Conservation (phyloP, 2,329 filamentous ascomycete species). For the Exserohilum turcica region DNA sequence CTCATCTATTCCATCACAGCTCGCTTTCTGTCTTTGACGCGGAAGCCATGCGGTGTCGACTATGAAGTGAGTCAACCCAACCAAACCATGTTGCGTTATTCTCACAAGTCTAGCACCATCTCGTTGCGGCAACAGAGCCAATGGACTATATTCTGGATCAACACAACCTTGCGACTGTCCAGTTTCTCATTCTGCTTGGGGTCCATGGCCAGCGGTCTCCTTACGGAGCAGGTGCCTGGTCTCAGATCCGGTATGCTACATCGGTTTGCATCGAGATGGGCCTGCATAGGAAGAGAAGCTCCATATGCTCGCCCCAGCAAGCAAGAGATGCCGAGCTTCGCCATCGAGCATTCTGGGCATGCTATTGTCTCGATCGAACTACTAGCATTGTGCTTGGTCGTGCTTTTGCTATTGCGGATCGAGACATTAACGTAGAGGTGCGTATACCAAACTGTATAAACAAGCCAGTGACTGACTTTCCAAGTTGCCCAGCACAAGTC, state of each 20-base stretch:
- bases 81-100: not conserved
- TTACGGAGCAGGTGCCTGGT: slow-evolving; percentile 36
- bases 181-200: slow-evolving; percentile 33
- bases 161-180: slow-evolving; percentile 32
- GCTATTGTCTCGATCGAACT: slow-evolving; percentile 34
- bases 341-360: slow-evolving; percentile 34
- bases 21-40: slow-evolving; percentile 33
- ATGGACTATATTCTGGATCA: slow-evolving; percentile 34
- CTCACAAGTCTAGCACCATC: slow-evolving; percentile 20
- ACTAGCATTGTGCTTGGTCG: slow-evolving; percentile 34
- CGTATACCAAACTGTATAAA: not conserved
- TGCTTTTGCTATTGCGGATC: slow-evolving; percentile 35
- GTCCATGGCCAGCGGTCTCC: slow-evolving; percentile 35
- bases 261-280: slow-evolving; percentile 37
- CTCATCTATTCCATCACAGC: slow-evolving; percentile 36
- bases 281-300: slow-evolving; percentile 33
- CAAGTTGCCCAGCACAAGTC: slow-evolving; percentile 28
- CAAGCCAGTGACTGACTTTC: not conserved
- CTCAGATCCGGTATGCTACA: slow-evolving; percentile 34
- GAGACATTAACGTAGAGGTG: slow-evolving; percentile 36
- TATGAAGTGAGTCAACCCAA: slow-evolving; percentile 18
- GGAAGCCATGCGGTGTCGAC: slow-evolving; percentile 31
- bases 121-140: slow-evolving; percentile 28
- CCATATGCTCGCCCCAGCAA: slow-evolving; percentile 15
- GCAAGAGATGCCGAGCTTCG: slow-evolving; percentile 31